Conservation (phyloP, 768 basidiomycete species). For the Chalciporus piperatus region DNA sequence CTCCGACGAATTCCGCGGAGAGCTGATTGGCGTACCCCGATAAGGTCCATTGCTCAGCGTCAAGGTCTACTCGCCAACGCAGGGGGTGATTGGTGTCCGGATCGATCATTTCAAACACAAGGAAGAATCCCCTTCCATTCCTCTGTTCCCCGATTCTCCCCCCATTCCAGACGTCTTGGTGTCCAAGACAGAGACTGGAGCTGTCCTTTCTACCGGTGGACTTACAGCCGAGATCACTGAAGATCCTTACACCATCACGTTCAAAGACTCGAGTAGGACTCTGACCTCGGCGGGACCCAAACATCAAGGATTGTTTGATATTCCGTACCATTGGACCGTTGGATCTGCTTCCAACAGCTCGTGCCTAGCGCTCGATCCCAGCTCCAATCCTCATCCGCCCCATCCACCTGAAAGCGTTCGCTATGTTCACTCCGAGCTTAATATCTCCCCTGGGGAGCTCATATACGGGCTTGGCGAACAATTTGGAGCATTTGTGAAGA, state of each 20-base stretch:
- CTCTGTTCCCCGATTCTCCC: constrained; percentile 60
- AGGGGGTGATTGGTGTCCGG: constrained; percentile 55
- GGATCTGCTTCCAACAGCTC: constrained; percentile 52
- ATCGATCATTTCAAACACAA: constrained; percentile 51
- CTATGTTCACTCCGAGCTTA: constrained; percentile 57
- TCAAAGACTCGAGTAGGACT: constrained; percentile 41
- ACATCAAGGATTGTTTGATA: constrained; percentile 54
- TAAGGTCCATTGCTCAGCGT: constrained; percentile 27
- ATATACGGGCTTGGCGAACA: constrained; percentile 76
- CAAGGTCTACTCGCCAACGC: constrained; percentile 52
- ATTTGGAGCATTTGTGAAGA: constrained; percentile 73
- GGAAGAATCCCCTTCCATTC: constrained; percentile 46
- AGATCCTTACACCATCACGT: constrained; percentile 61
- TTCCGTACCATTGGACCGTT: constrained; percentile 53
- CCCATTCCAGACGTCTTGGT: constrained; percentile 45
- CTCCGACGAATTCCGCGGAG: not conserved
- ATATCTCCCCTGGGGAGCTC: constrained; percentile 65
- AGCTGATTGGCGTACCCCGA: not conserved
- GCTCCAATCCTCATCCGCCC: constrained; percentile 53
- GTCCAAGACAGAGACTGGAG: constrained; percentile 19
- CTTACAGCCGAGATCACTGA: constrained; percentile 52
- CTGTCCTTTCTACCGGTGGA: constrained; percentile 43
- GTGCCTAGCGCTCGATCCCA: constrained; percentile 53
- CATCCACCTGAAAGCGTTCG: constrained; percentile 41
- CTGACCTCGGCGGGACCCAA: constrained; percentile 43